Evolutionary conservation across 441 rosid genomes (phyloP).

Genomic region (Populus hybrid): DNA sequence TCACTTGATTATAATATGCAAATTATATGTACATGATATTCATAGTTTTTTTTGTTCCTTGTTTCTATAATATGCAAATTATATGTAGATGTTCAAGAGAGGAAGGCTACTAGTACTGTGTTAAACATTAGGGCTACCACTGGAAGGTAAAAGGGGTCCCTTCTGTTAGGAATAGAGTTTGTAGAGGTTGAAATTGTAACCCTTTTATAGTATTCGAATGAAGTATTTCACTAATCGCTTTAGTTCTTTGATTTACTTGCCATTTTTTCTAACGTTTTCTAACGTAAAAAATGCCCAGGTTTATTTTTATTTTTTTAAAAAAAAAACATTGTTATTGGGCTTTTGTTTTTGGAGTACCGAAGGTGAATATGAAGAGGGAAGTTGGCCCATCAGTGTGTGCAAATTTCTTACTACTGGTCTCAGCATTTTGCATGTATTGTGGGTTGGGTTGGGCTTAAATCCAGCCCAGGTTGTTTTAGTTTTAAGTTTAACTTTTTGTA

Average conservation of each 20-base stretch:
- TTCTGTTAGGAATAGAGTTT: neutral
- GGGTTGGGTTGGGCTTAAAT: no score
- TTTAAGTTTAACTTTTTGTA: no score
- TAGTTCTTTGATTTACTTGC: neutral
- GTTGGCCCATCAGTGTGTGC: no score
- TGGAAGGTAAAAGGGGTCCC: conserved; percentile 6
- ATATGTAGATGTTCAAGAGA: neutral
- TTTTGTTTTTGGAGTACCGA: no score
- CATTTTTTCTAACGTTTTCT: no score
- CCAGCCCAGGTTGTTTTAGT: no score
- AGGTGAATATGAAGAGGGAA: no score
- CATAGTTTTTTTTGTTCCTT: neutral
- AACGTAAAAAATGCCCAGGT: no score
- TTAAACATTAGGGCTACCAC: neutral
- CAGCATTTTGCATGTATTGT: no score
- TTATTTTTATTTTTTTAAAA: no score
- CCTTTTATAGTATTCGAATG: neutral
- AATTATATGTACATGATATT: conserved; percentile 14
- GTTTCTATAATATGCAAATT: neutral
- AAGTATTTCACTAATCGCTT: neutral
- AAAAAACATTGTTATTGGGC: no score
- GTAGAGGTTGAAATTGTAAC: neutral
- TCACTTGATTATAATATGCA: conserved; percentile 11
- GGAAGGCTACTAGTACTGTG: neutral
- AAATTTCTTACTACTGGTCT: no score